Evolutionary conservation across 2,329 filamentous ascomycete species (phyloP), one percentile per base, ranked within the genome.

Genomic region (Pseudocercospora cruenta): DNA sequence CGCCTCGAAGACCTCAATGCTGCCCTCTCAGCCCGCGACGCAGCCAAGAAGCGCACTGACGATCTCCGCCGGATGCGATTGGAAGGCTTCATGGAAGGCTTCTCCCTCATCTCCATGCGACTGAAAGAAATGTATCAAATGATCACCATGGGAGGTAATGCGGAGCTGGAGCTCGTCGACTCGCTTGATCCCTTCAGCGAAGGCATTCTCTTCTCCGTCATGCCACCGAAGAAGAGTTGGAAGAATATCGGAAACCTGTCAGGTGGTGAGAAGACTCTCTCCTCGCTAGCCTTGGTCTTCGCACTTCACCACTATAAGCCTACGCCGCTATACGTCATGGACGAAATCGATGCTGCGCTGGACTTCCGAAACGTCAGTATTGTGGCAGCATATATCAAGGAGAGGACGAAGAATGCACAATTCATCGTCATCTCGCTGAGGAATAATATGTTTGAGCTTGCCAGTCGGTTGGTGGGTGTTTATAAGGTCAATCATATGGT

Each of bases 61-160:
- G 93, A 97, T 71, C 88, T 99, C 60, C 91, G 95, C 12, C 91
- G 93, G 14, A 84, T 97, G 58, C 92, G 95, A 31, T 85, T 98
- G 7, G 94, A 97, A 73, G 94, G 95, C 39, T 99, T 99, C 86
- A 98, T 98, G 94, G 93, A 96, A 77, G 95, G 96, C 45, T 98
- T 99, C 82, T 91, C 90, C 75, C 91, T 88, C 69, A 99, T 99
- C 79, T 98, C 94, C 1, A 85, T 97, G 24, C 91, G 94, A 0
- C 85, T 99, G 54, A 99, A 99, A 83, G 95, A 99, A 77, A 99
- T 99, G 95, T 99, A 99, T 82, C 95, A 99, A 78, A 97, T 99
- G 94, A 99, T 99, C 78, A 99, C 95, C 22, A 98, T 99, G 93
- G 95, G 95, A 68, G 95, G 95, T 63, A 99, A 99, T 74, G 95